phyloP scores from a whole-genome alignment of 139 green algal genomes.

The Closterium sp. region DNA sequence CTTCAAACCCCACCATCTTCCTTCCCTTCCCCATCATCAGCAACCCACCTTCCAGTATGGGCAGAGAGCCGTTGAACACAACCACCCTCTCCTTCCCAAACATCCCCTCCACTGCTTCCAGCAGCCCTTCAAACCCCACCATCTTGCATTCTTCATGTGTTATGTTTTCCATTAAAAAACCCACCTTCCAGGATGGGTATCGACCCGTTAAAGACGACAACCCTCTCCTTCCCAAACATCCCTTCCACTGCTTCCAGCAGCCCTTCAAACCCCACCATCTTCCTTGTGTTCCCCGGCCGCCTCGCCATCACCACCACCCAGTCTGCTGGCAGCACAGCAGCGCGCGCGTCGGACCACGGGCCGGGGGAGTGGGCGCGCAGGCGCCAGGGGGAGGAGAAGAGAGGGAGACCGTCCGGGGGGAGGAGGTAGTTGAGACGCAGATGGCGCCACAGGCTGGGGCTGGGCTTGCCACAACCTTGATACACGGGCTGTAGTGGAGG shows the following conservation, averaged over 20 bases:
- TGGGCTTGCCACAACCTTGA: background rate
- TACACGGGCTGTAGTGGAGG: background rate
- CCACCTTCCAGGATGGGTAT: constrained; percentile 17
- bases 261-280: background rate
- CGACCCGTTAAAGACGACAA: constrained; percentile 12
- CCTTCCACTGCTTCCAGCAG: background rate
- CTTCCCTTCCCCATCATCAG: too few species aligned
- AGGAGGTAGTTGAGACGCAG: background rate
- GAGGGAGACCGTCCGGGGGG: background rate
- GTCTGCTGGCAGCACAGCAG: background rate
- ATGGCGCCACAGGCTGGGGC: background rate
- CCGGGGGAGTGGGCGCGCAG: background rate
- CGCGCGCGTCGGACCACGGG: background rate
- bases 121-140: background rate
- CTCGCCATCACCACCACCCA: constrained; percentile 10
- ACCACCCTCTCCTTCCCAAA: constrained; percentile 3
- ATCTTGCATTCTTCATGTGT: too few species aligned
- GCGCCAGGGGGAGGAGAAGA: background rate
- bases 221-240: background rate
- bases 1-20: background rate
- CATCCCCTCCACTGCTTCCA: background rate
- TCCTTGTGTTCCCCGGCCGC: background rate
- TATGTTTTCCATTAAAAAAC: too few species aligned
- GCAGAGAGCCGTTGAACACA: constrained; percentile 6
- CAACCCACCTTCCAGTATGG: constrained; percentile 8